Conservation (phyloP, 2,329 filamentous ascomycete genomes). For the Phyllosticta citriasiana region DNA sequence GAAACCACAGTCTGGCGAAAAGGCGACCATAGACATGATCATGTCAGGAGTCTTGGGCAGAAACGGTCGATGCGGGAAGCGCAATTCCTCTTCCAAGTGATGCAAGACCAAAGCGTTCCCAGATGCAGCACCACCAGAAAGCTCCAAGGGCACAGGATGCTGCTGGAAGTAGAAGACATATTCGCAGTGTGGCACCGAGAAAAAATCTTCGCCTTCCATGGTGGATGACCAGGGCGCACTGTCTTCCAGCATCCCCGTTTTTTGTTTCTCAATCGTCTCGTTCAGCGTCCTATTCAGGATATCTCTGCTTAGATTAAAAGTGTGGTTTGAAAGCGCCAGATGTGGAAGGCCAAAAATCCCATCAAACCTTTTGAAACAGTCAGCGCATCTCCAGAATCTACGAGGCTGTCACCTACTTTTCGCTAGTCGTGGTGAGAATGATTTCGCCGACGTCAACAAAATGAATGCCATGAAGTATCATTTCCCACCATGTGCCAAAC, state of each 20-base stretch:
- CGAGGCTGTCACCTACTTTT: conserved; percentile 50
- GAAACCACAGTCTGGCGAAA: conserved; percentile 59
- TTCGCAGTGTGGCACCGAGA: conserved; percentile 70
- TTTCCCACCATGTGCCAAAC: conserved; percentile 65
- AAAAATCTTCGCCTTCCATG: conserved; percentile 44
- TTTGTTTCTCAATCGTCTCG: conserved; percentile 55
- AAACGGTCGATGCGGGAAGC: conserved; percentile 48
- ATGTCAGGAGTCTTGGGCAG: conserved; percentile 42
- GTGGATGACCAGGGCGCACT: conserved; percentile 69
- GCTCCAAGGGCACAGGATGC: conserved; percentile 35
- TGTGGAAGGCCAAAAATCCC: conserved; percentile 86
- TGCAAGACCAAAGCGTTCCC: conserved; percentile 26
- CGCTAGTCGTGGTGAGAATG: conserved; percentile 78
- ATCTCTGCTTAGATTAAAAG: conserved; percentile 37
- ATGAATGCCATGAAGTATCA: conserved; percentile 74
- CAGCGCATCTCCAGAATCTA: background rate
- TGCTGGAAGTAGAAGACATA: conserved; percentile 80
- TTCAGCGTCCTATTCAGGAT: conserved; percentile 66
- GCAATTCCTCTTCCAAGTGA: conserved; percentile 49
- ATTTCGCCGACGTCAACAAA: conserved; percentile 72
- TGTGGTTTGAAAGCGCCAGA: conserved; percentile 51
- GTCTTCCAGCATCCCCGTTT: conserved; percentile 43
- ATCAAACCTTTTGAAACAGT: conserved; percentile 42
- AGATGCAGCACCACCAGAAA: background rate
- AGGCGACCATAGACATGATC: conserved; percentile 50